Conservation (phyloP, 352 stramenopile genomes). For the Globisporangium emineosum region DNA sequence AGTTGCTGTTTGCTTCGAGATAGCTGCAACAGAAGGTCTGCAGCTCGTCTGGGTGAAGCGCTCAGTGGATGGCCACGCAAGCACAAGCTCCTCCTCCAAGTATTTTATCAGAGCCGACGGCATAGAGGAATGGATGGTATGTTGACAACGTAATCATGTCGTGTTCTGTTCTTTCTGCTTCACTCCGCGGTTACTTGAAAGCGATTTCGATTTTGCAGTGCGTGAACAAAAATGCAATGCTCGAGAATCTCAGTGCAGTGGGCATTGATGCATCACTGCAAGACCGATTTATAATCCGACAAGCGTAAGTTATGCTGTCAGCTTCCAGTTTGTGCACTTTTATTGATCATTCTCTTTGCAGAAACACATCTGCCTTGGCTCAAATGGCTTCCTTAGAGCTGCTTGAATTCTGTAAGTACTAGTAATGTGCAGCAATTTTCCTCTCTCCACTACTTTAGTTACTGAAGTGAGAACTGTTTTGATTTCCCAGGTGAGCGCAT, state of each 20-base stretch:
- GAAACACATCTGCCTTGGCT: not conserved
- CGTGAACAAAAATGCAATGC: not conserved
- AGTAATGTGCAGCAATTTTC: not conserved
- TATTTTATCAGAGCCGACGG: not conserved
- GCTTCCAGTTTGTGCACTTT: not conserved
- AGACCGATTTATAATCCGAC: not conserved
- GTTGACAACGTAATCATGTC: not conserved
- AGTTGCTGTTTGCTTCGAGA: not conserved
- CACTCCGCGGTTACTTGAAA: not conserved
- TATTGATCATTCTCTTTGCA: not conserved
- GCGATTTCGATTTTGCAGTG: not conserved
- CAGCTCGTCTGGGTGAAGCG: not conserved
- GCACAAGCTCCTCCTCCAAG: not conserved
- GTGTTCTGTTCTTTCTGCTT: not conserved
- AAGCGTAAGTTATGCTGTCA: not conserved
- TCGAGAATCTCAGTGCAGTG: not conserved
- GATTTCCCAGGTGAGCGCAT: not conserved
- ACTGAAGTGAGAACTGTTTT: not conserved
- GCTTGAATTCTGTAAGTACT: not conserved
- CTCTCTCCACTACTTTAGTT: not conserved
- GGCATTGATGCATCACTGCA: not conserved
- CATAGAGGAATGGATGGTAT: not conserved
- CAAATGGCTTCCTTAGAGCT: not conserved
- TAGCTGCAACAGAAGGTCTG: not conserved
- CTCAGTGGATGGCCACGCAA: not conserved